Conservation (phyloP, 2,329 filamentous ascomycete species). For the Claviceps arundinis region DNA sequence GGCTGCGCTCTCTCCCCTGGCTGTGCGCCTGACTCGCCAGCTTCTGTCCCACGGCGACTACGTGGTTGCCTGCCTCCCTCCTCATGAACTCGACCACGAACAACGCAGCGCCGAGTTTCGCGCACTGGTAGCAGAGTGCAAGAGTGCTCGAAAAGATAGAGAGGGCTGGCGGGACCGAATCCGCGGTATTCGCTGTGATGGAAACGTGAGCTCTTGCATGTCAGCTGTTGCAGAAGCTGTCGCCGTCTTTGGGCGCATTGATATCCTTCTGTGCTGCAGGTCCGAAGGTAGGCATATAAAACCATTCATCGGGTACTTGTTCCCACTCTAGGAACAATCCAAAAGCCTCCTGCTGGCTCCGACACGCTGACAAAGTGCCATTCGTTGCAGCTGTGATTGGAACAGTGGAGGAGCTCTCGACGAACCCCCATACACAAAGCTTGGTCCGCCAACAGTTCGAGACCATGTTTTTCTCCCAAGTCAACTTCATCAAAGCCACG, state of each 20-base stretch:
- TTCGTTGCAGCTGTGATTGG: conserved; percentile 58
- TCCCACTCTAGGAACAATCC: neutral
- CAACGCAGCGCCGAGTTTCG: conserved; percentile 67
- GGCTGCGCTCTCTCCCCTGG: conserved; percentile 71
- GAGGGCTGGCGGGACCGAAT: conserved; percentile 75
- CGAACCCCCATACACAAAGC: conserved; percentile 57
- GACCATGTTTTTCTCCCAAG: conserved; percentile 84
- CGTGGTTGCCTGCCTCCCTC: conserved; percentile 71
- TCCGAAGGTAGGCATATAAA: conserved; percentile 53
- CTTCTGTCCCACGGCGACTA: conserved; percentile 86
- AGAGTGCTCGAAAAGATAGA: conserved; percentile 46
- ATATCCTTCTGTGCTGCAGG: conserved; percentile 81
- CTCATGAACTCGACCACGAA: conserved; percentile 65
- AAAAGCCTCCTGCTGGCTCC: neutral
- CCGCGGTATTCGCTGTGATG: conserved; percentile 50
- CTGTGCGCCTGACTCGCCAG: conserved; percentile 67
- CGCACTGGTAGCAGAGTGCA: conserved; percentile 59
- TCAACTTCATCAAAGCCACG: conserved; percentile 87
- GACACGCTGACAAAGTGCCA: neutral
- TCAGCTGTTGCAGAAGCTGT: conserved; percentile 80
- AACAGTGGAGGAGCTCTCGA: conserved; percentile 78
- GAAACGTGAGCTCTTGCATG: conserved; percentile 59
- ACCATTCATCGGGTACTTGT: neutral
- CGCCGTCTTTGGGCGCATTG: conserved; percentile 70
- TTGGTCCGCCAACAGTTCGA: conserved; percentile 88